Evolutionary conservation across 768 basidiomycete species (phyloP), one percentile per base, ranked within the genome.

Genomic region (Naganishia randhawae): DNA sequence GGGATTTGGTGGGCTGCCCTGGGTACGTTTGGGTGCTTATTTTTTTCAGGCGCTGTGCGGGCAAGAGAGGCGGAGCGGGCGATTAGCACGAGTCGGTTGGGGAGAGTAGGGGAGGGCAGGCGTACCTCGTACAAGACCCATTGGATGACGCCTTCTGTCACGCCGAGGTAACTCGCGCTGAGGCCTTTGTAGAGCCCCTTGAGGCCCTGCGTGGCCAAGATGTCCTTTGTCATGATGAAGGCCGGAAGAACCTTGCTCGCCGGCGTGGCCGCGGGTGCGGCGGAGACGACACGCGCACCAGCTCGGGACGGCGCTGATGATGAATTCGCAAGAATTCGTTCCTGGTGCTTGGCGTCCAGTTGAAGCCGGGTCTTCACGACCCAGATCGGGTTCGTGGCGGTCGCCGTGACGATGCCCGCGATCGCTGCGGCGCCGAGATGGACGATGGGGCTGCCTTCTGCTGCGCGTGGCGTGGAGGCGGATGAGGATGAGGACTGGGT

Each of bases 381-480:
- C 96, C 96, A 99, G 29, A 99, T 95, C 0, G 96, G 96, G 78
- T 99, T 99, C 25, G 96, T 98, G 13, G 87, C 91, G 0, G 91
- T 88, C 5, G 93, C 86, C 0, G 96, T 99, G 35, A 84, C 83
- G 71, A 98, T 82, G 75, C 75, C 81, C 0, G 95, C 95, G 11
- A 87, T 76, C 0, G 91, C 89, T 0, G 94, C 96, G 0, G 95
- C 90, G 0, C 83, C 70, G 27, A 98, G 86, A 78, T 98, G 94
- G 0, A 99, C 88, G 70, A 84, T 86, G 0, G 89, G 83, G 79
- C 90, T 94, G 80, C 97, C 92, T 69, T 85, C 78, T 73, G 29
- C 92, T 83, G 71, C 87, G n/a, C n/a, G n/a, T n/a, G n/a, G n/a
- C n/a, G n/a, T n/a, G n/a, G n/a, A n/a, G n/a, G n/a, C n/a, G 73